Evolutionary conservation across 1,284 basidiomycete genomes (phyloP).

Genomic region (Marasmius tenuissimus): DNA sequence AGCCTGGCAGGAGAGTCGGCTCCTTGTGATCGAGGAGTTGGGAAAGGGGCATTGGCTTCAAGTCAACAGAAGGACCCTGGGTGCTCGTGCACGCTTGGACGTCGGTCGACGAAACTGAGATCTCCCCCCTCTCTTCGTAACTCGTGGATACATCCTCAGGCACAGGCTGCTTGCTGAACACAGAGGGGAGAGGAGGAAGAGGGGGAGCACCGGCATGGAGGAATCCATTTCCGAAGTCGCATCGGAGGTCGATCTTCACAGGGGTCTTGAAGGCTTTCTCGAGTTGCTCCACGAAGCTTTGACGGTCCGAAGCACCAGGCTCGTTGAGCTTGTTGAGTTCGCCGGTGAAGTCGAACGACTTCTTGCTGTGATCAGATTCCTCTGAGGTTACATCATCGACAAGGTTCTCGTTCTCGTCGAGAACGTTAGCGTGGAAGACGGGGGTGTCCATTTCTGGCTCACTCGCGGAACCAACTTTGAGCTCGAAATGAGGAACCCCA

Average conservation of each 20-base stretch:
- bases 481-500: constrained; percentile 27
- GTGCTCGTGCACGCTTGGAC: constrained; percentile 3
- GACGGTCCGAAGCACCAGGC: constrained; percentile 63
- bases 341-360: constrained; percentile 84
- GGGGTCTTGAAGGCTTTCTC: constrained; percentile 79
- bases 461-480: constrained; percentile 34
- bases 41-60: constrained; percentile 29
- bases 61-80: constrained; percentile 13
- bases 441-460: constrained; percentile 26
- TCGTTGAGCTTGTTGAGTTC: constrained; percentile 73
- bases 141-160: background rate
- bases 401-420: constrained; percentile 45
- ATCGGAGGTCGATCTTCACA: constrained; percentile 57
- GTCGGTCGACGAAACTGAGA: constrained; percentile 6
- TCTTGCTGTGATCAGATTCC: constrained; percentile 64
- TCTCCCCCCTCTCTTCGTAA: background rate
- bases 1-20: constrained; percentile 35
- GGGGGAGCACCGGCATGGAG: constrained; percentile 46
- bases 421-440: constrained; percentile 44
- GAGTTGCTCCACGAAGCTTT: constrained; percentile 81
- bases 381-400: constrained; percentile 46
- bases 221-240: constrained; percentile 37
- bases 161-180: background rate
- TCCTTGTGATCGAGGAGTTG: constrained; percentile 34
- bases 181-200: constrained; percentile 33